These are phyloP conservation scores for Raphanus sativus DNA, from an alignment of 345 rosid species.

Conservation along the genomic window DNA sequence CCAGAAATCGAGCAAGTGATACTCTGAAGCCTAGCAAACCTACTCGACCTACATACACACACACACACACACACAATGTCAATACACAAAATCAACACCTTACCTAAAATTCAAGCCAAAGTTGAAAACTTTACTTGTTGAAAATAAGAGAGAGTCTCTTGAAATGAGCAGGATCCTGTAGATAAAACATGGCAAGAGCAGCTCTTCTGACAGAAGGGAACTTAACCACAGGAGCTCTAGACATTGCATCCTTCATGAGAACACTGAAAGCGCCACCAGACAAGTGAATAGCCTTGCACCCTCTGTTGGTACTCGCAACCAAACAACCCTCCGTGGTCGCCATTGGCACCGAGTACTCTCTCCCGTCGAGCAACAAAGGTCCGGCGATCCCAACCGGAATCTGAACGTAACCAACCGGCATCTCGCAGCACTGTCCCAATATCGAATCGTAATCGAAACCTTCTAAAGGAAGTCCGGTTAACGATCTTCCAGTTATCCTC, in stretches of 20 bases:
- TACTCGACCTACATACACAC: slow-evolving; percentile 46
- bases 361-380: slow-evolving; percentile 50
- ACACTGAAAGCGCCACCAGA: slow-evolving; percentile 48
- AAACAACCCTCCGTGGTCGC: slow-evolving; percentile 61
- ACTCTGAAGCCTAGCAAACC: slow-evolving; percentile 53
- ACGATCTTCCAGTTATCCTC: slow-evolving; percentile 42
- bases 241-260: slow-evolving; percentile 43
- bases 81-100: neutral
- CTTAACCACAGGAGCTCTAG: slow-evolving; percentile 54
- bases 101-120: neutral
- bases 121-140: slow-evolving; percentile 33
- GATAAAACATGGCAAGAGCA: slow-evolving; percentile 41
- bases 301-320: slow-evolving; percentile 61
- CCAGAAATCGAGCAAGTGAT: slow-evolving; percentile 52
- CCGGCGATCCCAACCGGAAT: slow-evolving; percentile 63
- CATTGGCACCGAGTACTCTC: slow-evolving; percentile 51
- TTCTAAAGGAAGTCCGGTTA: slow-evolving; percentile 48
- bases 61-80: neutral
- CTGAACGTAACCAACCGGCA: slow-evolving; percentile 60
- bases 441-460: slow-evolving; percentile 49
- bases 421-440: slow-evolving; percentile 62
- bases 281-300: slow-evolving; percentile 49
- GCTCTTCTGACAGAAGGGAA: slow-evolving; percentile 48
- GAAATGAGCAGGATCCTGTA: slow-evolving; percentile 46
- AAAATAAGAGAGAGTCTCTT: slow-evolving; percentile 43